phyloP scores from a whole-genome alignment of 768 basidiomycete genomes.

The Bullera alba region DNA sequence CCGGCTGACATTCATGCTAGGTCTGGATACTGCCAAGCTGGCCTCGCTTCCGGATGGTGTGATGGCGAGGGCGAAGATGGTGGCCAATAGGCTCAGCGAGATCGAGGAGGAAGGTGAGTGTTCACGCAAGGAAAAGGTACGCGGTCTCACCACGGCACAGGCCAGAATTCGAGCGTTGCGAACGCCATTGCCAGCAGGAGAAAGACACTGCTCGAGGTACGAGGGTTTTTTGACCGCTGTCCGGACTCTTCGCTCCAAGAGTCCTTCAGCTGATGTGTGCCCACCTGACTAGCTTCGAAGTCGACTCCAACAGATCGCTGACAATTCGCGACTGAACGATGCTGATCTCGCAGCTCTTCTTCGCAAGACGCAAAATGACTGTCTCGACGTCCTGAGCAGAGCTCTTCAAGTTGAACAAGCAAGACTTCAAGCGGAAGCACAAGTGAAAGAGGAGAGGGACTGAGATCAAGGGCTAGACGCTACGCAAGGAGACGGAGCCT shows the following conservation, averaged over 20 bases:
- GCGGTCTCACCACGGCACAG: not conserved
- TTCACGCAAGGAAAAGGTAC: not conserved
- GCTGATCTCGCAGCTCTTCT: not conserved
- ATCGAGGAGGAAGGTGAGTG: not conserved
- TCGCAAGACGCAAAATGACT: not conserved
- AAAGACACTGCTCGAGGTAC: constrained; percentile 1
- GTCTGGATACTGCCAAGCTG: constrained; percentile 77
- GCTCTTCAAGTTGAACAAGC: no score
- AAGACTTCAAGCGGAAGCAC: no score
- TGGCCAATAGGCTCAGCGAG: constrained; percentile 54
- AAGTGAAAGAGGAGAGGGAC: not conserved
- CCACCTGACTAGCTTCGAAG: not conserved
- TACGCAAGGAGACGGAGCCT: not conserved
- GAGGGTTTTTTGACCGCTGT: not conserved
- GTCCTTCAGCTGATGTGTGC: not conserved
- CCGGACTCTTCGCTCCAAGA: no score
- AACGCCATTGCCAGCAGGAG: constrained; percentile 1
- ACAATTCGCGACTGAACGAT: not conserved
- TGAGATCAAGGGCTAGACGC: not conserved
- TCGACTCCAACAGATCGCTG: not conserved
- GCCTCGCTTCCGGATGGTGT: constrained; percentile 76
- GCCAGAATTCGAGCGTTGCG: not conserved
- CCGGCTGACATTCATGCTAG: constrained; percentile 47
- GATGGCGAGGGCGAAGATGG: constrained; percentile 56
- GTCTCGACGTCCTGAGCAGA: not conserved